phyloP scores from a whole-genome alignment of 31 red algal species.

The Asparagopsis taxiformis region DNA sequence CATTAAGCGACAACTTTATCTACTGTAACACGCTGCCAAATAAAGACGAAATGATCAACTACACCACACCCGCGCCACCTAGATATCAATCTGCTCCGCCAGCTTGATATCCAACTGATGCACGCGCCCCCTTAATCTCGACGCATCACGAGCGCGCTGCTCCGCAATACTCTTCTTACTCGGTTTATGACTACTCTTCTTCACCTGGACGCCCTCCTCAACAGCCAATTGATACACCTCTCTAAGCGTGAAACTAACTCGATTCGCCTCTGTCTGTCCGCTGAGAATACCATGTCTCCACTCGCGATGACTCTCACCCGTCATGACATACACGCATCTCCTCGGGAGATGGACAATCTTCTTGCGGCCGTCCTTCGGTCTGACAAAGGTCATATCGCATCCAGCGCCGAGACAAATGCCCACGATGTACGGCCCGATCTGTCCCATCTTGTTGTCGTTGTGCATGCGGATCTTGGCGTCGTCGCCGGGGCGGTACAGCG shows the following conservation, averaged over 20 bases:
- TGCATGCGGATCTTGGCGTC: conserved; percentile 61
- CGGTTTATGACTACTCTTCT: conserved; percentile 55
- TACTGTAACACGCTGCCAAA: too few relatives aligned
- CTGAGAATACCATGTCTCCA: conserved; percentile 74
- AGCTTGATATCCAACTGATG: not conserved
- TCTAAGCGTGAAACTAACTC: conserved; percentile 68
- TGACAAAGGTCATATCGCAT: conserved; percentile 59
- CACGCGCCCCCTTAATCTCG: not conserved
- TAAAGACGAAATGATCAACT: too few relatives aligned
- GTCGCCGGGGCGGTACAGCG: conserved; percentile 40
- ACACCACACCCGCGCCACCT: too few relatives aligned
- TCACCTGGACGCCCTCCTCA: conserved; percentile 47
- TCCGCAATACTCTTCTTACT: conserved; percentile 34
- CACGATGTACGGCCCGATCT: conserved; percentile 63
- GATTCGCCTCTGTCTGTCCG: conserved; percentile 29
- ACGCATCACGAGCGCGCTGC: conserved; percentile 19
- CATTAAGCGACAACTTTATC: too few relatives aligned
- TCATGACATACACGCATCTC: conserved; percentile 70
- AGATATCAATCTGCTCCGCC: not conserved
- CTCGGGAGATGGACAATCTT: conserved; percentile 50
- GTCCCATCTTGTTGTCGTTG: conserved; percentile 77
- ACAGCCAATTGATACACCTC: conserved; percentile 45
- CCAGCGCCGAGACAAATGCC: conserved; percentile 59
- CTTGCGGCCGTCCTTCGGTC: conserved; percentile 30
- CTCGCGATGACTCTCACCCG: conserved; percentile 59